A percentile compares a stretch with the other conserved stretches of the same genome.
phyloP scores from a whole-genome alignment of 75 land plant species.

The Sequoiadendron giganteum region DNA sequence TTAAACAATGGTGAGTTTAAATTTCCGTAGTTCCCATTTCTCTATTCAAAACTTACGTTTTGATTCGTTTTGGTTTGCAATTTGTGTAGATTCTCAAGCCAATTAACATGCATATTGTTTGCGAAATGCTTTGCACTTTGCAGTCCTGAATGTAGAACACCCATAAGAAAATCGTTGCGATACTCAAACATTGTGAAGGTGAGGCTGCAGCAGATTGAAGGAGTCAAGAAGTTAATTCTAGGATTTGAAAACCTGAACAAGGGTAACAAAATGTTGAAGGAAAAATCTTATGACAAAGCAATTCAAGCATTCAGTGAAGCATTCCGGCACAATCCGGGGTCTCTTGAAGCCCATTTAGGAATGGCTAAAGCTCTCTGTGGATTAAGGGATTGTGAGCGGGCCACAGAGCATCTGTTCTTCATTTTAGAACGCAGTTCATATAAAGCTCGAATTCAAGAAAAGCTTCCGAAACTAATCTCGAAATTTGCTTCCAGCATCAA shows the following conservation, averaged over 20 bases:
- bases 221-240: slow-evolving; percentile 24
- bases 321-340: not conserved
- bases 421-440: slow-evolving; percentile 17
- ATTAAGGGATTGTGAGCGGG: not conserved
- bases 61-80: no score
- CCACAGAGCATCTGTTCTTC: slow-evolving; percentile 12
- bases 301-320: slow-evolving; percentile 6
- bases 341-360: slow-evolving; percentile 19
- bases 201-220: slow-evolving; percentile 21
- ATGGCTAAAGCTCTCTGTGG: slow-evolving; percentile 3
- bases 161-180: slow-evolving; percentile 18
- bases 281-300: slow-evolving; percentile 9
- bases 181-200: slow-evolving; percentile 22
- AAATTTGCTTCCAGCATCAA: not conserved
- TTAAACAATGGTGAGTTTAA: slow-evolving; percentile 13
- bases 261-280: slow-evolving; percentile 5
- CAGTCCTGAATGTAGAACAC: slow-evolving; percentile 16
- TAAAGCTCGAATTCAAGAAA: not conserved
- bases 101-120: not conserved
- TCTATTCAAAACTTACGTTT: no score
- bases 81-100: no score
- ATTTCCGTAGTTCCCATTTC: not conserved
- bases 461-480: not conserved
- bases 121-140: not conserved
- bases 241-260: slow-evolving; percentile 4